Percentiles rank a stretch among this genome's conserved stretches.
These are phyloP conservation scores for Pythium periplocum DNA, from an alignment of 352 stramenopile genomes.

Conservation along the genomic window DNA sequence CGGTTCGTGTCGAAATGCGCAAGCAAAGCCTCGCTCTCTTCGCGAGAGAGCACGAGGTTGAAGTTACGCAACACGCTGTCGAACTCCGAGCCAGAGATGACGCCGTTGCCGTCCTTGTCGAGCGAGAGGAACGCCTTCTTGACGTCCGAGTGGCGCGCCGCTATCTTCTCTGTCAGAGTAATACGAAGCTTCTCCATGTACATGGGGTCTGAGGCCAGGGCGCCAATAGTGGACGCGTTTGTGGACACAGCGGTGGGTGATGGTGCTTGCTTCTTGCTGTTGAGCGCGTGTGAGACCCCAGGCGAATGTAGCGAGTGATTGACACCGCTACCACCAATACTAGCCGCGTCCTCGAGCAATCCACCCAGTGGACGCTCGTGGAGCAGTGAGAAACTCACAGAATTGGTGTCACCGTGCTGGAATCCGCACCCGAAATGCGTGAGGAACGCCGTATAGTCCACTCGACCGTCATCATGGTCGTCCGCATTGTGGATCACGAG, in stretches of 20 bases:
- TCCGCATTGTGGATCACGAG: slow-evolving; percentile 28
- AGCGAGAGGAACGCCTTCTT: slow-evolving; percentile 41
- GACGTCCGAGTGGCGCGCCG: slow-evolving; percentile 31
- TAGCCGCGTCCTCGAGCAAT: slow-evolving; percentile 20
- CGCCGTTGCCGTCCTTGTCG: slow-evolving; percentile 37
- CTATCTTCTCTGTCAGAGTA: slow-evolving; percentile 49
- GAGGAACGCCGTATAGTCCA: slow-evolving; percentile 70
- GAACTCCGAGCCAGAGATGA: slow-evolving; percentile 39
- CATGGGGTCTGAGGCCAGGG: slow-evolving; percentile 24
- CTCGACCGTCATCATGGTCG: slow-evolving; percentile 13
- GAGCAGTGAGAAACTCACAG: slow-evolving; percentile 54
- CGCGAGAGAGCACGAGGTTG: slow-evolving; percentile 30
- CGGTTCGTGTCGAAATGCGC: slow-evolving; percentile 29
- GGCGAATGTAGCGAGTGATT: slow-evolving; percentile 54
- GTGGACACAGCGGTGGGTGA: slow-evolving; percentile 1
- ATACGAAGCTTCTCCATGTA: slow-evolving; percentile 62
- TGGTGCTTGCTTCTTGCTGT: slow-evolving; percentile 12
- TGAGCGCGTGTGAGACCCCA: slow-evolving; percentile 33
- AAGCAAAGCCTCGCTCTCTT: slow-evolving; percentile 33
- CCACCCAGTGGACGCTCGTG: slow-evolving; percentile 7
- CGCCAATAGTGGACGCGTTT: not conserved
- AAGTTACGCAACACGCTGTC: slow-evolving; percentile 44
- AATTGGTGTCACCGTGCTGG: slow-evolving; percentile 60
- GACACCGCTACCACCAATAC: not conserved
- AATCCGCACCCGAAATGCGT: slow-evolving; percentile 56